Evolutionary conservation across 495 filamentous ascomycete genomes (phyloP).

Genomic region (Extremus antarcticus): DNA sequence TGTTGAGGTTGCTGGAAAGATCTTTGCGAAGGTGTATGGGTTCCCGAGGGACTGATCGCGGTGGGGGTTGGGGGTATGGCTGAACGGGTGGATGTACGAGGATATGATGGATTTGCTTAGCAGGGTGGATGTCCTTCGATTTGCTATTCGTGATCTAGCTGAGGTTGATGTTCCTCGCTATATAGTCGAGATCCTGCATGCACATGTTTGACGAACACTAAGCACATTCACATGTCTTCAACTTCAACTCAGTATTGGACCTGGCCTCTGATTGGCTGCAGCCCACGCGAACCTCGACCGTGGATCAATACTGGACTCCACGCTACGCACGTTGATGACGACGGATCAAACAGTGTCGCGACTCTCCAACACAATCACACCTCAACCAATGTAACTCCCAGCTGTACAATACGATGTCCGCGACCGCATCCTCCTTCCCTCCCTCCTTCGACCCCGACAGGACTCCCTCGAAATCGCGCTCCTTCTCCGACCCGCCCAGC

Average conservation of each 20-base stretch:
- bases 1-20: conserved; percentile 27
- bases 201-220: too few relatives aligned
- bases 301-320: too few relatives aligned
- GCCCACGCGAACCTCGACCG: too few relatives aligned
- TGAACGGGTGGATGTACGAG: too few relatives aligned
- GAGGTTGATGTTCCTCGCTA: background rate
- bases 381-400: background rate
- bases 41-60: background rate
- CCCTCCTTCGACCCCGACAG: background rate
- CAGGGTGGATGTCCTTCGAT: background rate
- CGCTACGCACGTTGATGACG: too few relatives aligned
- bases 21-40: conserved; percentile 4
- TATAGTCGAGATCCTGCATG: background rate
- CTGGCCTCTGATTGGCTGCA: too few relatives aligned
- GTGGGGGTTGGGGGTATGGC: too few relatives aligned
- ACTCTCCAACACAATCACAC: background rate
- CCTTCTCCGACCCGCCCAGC: conserved; percentile 32
- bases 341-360: too few relatives aligned
- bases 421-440: background rate
- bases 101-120: background rate
- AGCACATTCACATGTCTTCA: too few relatives aligned
- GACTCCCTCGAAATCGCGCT: conserved; percentile 27
- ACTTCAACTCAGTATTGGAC: too few relatives aligned
- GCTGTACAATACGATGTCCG: background rate
- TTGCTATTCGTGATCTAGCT: background rate